Percentiles rank a stretch among this genome's conserved stretches.
phyloP scores from a whole-genome alignment of 2,329 filamentous ascomycete genomes.

The Claviceps sp. region DNA sequence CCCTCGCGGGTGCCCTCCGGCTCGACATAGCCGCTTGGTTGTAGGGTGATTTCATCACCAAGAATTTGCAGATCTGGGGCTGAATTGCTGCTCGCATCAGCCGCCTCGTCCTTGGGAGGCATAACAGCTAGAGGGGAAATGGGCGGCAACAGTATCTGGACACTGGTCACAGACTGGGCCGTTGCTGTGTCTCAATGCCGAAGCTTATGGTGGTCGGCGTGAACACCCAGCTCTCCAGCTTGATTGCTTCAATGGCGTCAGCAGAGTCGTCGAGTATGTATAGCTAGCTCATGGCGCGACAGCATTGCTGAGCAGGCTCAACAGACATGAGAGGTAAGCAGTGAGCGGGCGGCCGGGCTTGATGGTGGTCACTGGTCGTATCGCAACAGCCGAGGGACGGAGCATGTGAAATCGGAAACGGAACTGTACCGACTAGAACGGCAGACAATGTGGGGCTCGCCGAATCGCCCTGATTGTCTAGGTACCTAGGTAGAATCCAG shows the following conservation, averaged over 20 bases:
- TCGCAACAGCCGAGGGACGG: constrained; percentile 4
- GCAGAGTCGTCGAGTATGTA: not conserved
- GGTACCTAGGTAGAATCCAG: no score
- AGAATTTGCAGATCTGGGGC: constrained; percentile 69
- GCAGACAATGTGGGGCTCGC: not conserved
- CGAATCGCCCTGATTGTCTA: not conserved
- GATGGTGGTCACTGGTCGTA: not conserved
- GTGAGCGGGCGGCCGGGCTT: not conserved
- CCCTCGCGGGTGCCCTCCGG: constrained; percentile 32
- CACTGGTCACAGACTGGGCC: not conserved
- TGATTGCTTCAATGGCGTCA: not conserved
- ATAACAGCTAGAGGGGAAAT: constrained; percentile 11
- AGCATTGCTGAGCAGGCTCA: not conserved
- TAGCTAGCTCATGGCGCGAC: not conserved
- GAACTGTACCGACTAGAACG: not conserved
- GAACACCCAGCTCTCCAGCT: not conserved
- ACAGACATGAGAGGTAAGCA: not conserved
- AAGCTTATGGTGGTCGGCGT: not conserved
- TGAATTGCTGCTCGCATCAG: constrained; percentile 25
- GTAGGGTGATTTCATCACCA: constrained; percentile 59
- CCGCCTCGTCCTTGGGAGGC: constrained; percentile 17
- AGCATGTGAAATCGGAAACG: constrained; percentile 2
- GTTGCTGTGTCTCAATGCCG: not conserved
- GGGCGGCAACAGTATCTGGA: not conserved
- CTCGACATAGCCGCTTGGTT: constrained; percentile 56